A percentile compares a stretch with the other conserved stretches of the same genome.
phyloP scores from a whole-genome alignment of 768 basidiomycete genomes.

The Boletellus ananiceps region DNA sequence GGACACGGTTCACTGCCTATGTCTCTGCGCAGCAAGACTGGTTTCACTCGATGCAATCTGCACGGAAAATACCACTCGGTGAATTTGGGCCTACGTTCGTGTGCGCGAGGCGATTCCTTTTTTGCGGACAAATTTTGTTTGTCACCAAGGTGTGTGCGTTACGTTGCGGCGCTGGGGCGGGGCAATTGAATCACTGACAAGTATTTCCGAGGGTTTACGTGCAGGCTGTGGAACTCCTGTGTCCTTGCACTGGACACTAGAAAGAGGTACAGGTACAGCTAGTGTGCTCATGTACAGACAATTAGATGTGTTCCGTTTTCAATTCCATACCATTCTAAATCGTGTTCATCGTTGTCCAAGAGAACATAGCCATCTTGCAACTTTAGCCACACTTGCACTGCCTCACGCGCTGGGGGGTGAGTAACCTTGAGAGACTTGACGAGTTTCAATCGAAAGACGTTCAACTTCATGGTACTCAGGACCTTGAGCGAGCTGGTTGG shows the following conservation, averaged over 20 bases:
- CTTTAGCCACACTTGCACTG: constrained; percentile 50
- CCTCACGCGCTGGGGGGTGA: constrained; percentile 24
- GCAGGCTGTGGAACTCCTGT: constrained; percentile 12
- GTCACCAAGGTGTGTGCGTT: constrained; percentile 16
- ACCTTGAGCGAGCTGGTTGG: constrained; percentile 42
- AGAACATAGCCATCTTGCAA: constrained; percentile 49
- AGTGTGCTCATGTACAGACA: constrained; percentile 16
- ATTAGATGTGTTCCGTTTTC: constrained; percentile 46
- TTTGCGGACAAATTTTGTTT: neutral
- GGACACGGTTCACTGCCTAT: constrained; percentile 3
- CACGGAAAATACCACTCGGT: constrained; percentile 1
- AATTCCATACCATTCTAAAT: constrained; percentile 69
- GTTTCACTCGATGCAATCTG: constrained; percentile 6
- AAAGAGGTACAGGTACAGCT: neutral
- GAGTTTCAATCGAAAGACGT: constrained; percentile 59
- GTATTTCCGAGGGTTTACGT: constrained; percentile 3
- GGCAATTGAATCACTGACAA: constrained; percentile 6
- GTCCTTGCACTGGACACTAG: neutral
- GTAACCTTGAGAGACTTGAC: constrained; percentile 43
- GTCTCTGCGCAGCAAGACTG: constrained; percentile 14
- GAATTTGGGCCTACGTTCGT: constrained; percentile 1
- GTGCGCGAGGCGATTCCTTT: constrained; percentile 6
- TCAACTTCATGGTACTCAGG: constrained; percentile 65
- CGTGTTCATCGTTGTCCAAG: constrained; percentile 48
- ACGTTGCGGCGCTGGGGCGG: neutral